Evolutionary conservation across 352 stramenopile genomes (phyloP), one percentile per base, ranked within the genome.

Genomic region (Globisporangium sylvaticum): DNA sequence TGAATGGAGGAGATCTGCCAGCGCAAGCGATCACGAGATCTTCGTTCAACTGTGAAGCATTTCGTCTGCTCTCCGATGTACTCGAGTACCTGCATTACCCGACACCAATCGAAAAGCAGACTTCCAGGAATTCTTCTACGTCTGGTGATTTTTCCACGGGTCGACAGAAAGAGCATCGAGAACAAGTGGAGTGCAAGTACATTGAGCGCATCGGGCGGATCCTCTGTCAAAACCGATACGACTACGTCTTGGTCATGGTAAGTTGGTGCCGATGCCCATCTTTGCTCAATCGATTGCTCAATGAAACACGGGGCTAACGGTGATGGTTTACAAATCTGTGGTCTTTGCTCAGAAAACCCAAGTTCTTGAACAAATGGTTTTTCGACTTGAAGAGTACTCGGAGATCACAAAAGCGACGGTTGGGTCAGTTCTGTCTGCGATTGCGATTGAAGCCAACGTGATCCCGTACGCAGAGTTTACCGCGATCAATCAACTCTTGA

Each of bases 161-260:
- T 24, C 27, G n/a, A 14, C 58, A 58, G 18, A 20, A 12, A n/a
- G 37, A 34, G 42, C 54, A 58, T 56, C 66, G 62, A 18, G 54
- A 71, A 52, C 58, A 31, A 24, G 69, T 89, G 24, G 76, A 87
- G 63, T 81, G 79, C 42, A 61, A 71, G 37, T 89, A 78, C 50
- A 69, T 89, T 54, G 71, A 87, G 37, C 79, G 78, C 15, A 71
- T 89, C 25, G 77, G 81, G 9, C 74, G 81, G 37, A 70, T 89
- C 24, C 62, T 89, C 31, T 71, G 74, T 20, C 58, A 76, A 50
- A 73, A 80, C 44, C 74, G 42, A 34, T 81, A 75, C 34, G 77
- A 89, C 58, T 89, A 89, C 60, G 66, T 84, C 22, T 69, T 87
- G 61, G 70, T 84, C 55, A 79, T 70, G 65, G 81, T 89, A 72